Evolutionary conservation across 2,329 filamentous ascomycete genomes (phyloP), one percentile per base, ranked within the genome.

Genomic region (Colletotrichum lini): DNA sequence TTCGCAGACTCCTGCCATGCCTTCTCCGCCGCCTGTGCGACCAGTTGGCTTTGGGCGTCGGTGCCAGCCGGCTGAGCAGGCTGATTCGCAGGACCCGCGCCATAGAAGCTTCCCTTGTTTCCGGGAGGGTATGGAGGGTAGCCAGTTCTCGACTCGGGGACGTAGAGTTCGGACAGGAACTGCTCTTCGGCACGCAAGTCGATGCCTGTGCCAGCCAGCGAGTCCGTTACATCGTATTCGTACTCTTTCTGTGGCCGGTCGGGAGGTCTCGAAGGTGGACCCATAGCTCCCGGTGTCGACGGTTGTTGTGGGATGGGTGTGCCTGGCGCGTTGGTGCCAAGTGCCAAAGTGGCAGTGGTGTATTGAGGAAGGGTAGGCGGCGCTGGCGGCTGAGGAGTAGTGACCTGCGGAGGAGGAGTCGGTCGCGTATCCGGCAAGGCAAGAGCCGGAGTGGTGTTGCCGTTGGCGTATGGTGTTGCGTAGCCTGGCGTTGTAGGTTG

Each of bases 101-200:
- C 90, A 73, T 91, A 92, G 72, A 93, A 90, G 4, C 86, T 89
- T 7, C 84, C 82, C 74, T 88, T 88, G 50, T 84, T 80, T 15
- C 88, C 87, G 1, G 89, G 82, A 9, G 86, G 82, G 72, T 92
- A 89, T 26, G 89, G 83, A 16, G 84, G 83, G 72, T 88, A 88
- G 16, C 91, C 84, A 57, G 87, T 84, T 77, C 87, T 81, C 79
- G 77, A 10, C 86, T 80, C 86, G 65, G 84, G 81, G 54, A 89
- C 88, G 78, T 91, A 92, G 67, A 90, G 85, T 70, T 90, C 91
- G 54, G 94, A 91, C 80, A 96, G 86, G 74, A 91, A 93, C 76
- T 95, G 93, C 78, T 97, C 94, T 80, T 98, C 95, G 74, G 94
- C 94, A 70, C 92, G 91, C 57, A 98, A 82, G 83, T 98, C 94